Base-by-base conservation (phyloP, 2,329 filamentous ascomycete genomes). In the Colletotrichum sp. region DNA sequence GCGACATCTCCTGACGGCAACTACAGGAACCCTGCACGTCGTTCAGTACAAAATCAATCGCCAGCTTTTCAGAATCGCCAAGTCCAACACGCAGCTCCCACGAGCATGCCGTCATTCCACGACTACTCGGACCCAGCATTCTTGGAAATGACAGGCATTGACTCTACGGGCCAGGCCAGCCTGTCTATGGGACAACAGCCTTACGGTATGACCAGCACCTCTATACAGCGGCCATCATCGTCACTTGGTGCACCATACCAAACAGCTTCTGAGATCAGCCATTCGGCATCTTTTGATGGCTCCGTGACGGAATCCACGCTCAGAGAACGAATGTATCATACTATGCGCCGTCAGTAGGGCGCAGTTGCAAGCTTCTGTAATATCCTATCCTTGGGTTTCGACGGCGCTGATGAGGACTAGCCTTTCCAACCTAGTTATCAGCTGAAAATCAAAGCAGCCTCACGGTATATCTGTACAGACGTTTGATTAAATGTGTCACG, bases 51-150 rank as follows among this genome's bases (percentile, higher is more conserved):
- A 30, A 68, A 71, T 8, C 59, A 72, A 15, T 34, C 57, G 13
- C 15, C 65, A 10, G n/a, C 34, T 15, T 76, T 76, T 18, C 76
- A 66, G 5, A 28, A 24, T 12, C 76, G 73, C 13, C 64, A 68
- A 34, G 39, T 30, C 13, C 60, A 71, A 5, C 68, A 60, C 28
- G 16, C 49, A 12, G 52, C 65, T 12, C 52, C 28, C 16, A 34
- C 73, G 21, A 24, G 26, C 12, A 65, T 72, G 36, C 26, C 72
- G 9, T 62, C 72, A 26, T 77, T 69, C 18, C 76, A 69, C 8
- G 65, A 55, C 10, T 77, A 73, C 52, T 52, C 76, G 30, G 73
- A 76, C 26, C 55, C 73, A n/a, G 18, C 36, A 9, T 77, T 76
- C 24, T 32, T 76, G 6, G 75, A 75, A 6, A 67, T 77, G 59